Evolutionary conservation across 768 basidiomycete species (phyloP), one percentile per base, ranked within the genome.

Genomic region (Rubroboletus satanas): DNA sequence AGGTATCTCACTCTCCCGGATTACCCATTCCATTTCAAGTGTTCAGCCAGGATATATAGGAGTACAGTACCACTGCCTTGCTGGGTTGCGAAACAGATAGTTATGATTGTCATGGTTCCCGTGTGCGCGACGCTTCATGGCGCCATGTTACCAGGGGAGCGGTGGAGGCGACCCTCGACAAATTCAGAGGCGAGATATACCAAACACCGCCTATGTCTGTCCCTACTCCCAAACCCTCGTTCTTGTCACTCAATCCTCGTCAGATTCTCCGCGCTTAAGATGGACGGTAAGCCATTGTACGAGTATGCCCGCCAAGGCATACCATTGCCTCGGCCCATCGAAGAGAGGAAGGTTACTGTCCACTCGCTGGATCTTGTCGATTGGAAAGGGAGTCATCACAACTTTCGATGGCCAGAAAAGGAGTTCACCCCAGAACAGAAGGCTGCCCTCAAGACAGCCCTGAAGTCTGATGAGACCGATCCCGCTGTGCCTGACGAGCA

Each of bases 191-290:
- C 31, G 83, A 93, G 59, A 97, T 98, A 62, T 74, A 80, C 55
- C 97, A 99, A 71, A 79, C 84, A 1, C 97, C 97, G 5, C 97
- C 97, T 6, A 89, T 99, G 96, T 96, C 60, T 64, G 75, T 56
- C 53, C 48, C 23, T 38, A 17, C 3, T 33, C 51, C 41, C 29
- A 51, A 42, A 49, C 29, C 12, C n/a, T 43, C 32, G 21, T 41
- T 37, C 49, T 37, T 14, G 41, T 23, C 50, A 45, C 52, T 57
- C 55, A 54, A 50, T 54, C 42, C 52, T 39, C 46, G 7, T 29
- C 66, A 98, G 96, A 67, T 99, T 95, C 73, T 98, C 97, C 10
- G 97, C 97, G 2, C 78, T 98, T 35, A 98, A 98, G 72, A 98
- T 98, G 95, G 94, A 98, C 61, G 97, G 97, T 1, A 91, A 82